Base-by-base conservation (phyloP, 2,329 filamentous ascomycete species). In the Talaromyces sp. region DNA sequence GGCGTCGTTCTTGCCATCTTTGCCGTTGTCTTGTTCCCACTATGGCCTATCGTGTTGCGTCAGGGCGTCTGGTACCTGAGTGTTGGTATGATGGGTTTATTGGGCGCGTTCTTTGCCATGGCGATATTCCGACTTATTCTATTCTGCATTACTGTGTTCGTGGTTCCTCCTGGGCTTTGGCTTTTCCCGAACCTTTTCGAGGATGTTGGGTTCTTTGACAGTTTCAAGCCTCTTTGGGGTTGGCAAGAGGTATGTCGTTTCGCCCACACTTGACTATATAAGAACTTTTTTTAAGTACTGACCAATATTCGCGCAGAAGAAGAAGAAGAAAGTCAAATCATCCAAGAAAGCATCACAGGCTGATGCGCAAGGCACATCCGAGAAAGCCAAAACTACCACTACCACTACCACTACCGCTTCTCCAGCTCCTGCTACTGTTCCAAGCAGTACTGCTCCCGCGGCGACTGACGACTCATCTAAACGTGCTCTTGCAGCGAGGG, bases 101-200 rank as follows among this genome's bases (percentile, higher is more conserved):
- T 99, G 46, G 94, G 89, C 57, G 78, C 96, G 52, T 99, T 99
- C 84, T 97, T 99, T 75, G 84, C 86, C 69, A 97, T 99, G 94
- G 89, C 93, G 5, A 96, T 99, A 69, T 91, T 99, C 83, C 87
- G 94, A 60, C 82, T 97, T 58, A 96, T 99, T 61, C 80, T 99
- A 28, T 99, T 99, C 79, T 88, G 90, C 71, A 77, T 96, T 71
- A 97, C 94, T 21, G 91, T 96, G 75, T 96, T 97, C 70, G 81
- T 82, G 15, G 81, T 85, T 0, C 79, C 92, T 3, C 94, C 94
- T 2, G 94, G 94, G 67, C 81, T 99, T n/a, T 99, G 94, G 94
- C 81, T 99, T 45, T 99, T 93, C 77, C 94, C 94, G 51, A 99
- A 99, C 71, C 78, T 99, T 19, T 99, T 97, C 79, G 94, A 99